These are phyloP conservation scores for Astragalus glycyphyllos DNA, from an alignment of 306 rosid species.

Conservation along the genomic window DNA sequence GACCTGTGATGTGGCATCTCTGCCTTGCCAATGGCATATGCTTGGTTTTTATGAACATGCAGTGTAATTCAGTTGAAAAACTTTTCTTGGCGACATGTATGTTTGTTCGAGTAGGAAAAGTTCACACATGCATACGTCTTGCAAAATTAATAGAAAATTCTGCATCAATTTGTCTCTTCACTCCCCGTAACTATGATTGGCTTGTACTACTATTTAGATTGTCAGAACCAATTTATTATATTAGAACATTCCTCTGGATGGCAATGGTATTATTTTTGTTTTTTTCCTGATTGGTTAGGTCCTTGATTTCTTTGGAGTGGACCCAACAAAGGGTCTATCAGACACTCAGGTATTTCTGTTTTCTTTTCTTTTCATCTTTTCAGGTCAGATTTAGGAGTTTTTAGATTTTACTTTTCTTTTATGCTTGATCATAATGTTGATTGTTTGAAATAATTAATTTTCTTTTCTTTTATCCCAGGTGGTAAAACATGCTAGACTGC, in stretches of 20 bases:
- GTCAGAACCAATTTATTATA: constrained; percentile 17
- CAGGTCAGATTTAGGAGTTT: constrained; percentile 5
- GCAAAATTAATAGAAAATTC: constrained; percentile 5
- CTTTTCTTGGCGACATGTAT: background rate
- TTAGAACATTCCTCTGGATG: constrained; percentile 14
- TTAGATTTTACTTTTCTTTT: constrained; percentile 12
- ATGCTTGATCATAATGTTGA: constrained; percentile 7
- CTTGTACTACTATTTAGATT: constrained; percentile 17
- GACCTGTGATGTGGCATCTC: constrained; percentile 24
- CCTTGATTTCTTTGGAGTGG: constrained; percentile 84
- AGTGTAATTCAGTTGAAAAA: constrained; percentile 25
- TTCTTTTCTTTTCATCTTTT: constrained; percentile 11
- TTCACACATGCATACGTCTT: constrained; percentile 14
- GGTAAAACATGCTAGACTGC: constrained; percentile 67
- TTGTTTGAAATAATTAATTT: constrained; percentile 19
- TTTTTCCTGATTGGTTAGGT: constrained; percentile 57
- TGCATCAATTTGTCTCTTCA: background rate
- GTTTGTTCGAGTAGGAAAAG: constrained; percentile 2
- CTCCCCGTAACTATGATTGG: constrained; percentile 14
- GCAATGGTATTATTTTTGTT: background rate
- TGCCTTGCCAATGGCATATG: constrained; percentile 1
- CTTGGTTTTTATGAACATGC: constrained; percentile 20
- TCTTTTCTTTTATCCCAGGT: constrained; percentile 56
- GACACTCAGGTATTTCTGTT: constrained; percentile 66
- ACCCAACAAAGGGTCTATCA: constrained; percentile 78